Conservation (phyloP, 371 early-diverging fungal genomes). For the Actinomortierella ambigua region DNA sequence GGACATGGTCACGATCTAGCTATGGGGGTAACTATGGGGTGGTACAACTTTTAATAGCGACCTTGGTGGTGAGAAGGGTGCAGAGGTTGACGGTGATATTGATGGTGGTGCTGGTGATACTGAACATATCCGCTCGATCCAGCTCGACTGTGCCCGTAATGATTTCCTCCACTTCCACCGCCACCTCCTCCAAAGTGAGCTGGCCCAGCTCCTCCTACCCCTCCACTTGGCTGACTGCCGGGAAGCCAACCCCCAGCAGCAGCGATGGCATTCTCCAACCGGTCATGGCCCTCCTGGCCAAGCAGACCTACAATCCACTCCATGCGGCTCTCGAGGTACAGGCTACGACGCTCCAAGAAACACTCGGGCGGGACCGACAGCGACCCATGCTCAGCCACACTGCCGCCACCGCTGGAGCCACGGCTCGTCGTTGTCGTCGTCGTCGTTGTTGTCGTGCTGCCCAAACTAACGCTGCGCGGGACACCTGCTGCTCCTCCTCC, state of each 20-base stretch:
- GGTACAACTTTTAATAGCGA: no score
- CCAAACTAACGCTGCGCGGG: neutral
- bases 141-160: no score
- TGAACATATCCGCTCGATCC: no score
- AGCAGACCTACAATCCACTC: constrained; percentile 18
- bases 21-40: no score
- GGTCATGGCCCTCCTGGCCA: constrained; percentile 18
- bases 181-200: no score
- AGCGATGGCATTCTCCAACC: constrained; percentile 21
- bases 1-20: no score
- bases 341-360: constrained; percentile 29
- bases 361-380: constrained; percentile 31
- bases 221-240: no score
- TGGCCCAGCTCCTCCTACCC: no score
- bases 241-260: constrained; percentile 1
- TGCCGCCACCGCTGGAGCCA: constrained; percentile 33
- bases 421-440: constrained; percentile 8
- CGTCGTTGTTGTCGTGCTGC: neutral
- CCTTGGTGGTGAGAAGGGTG: no score
- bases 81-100: no score
- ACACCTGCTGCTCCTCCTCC: neutral
- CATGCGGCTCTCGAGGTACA: constrained; percentile 21
- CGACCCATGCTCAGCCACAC: constrained; percentile 25
- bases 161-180: no score
- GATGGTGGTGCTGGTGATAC: no score